Evolutionary conservation across 2,329 filamentous ascomycete genomes (phyloP), one percentile per base, ranked within the genome.

Genomic region (Aschersonia sp.): DNA sequence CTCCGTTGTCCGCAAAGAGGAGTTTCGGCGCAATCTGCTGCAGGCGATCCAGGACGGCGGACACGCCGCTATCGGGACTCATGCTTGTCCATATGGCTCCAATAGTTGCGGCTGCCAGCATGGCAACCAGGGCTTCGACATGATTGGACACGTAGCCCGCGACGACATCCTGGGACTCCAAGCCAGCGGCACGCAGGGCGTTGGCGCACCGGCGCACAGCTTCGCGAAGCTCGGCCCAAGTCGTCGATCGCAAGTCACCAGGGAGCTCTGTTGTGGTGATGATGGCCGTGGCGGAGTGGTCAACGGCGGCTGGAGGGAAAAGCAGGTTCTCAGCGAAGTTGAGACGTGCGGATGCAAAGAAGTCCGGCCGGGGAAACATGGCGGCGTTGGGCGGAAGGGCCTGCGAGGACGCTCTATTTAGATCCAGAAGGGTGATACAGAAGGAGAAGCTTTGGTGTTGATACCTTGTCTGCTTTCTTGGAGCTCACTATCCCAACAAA

Each of bases 241-340:
- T 83, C 31, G 70, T 73, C 48, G 65, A 61, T 45, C 66, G 62
- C 31, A 72, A 70, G 56, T 85, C 75, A 46, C 77, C 73, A 10
- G 77, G 78, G 12, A 71, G 63, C 66, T 97, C 91, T 9, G 88
- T 95, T 4, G 79, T 82, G 30, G 84, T 85, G 56, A 96, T 84
- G 44, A 94, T 74, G 20, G 89, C 89, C 5, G 77, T 65, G 4
- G 75, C 71, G 44, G 78, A 65, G 46, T 82, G 75, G 52, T 83
- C 68, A 35, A 63, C 51, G 30, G 59, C 46, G 3, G 59, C 58
- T 45, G 71, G 72, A 3, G 91, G 91, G 62, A 83, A 96, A 3
- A 98, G 78, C 47, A 97, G 72, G 62, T 98, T 98, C 68, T 97
- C 87, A 30, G 91, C 89, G 61, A 96, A 97, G 65, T 97, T 98